These are phyloP conservation scores for Plenodomus tracheiphilus DNA, from an alignment of 2,329 filamentous ascomycete species.

Conservation along the genomic window DNA sequence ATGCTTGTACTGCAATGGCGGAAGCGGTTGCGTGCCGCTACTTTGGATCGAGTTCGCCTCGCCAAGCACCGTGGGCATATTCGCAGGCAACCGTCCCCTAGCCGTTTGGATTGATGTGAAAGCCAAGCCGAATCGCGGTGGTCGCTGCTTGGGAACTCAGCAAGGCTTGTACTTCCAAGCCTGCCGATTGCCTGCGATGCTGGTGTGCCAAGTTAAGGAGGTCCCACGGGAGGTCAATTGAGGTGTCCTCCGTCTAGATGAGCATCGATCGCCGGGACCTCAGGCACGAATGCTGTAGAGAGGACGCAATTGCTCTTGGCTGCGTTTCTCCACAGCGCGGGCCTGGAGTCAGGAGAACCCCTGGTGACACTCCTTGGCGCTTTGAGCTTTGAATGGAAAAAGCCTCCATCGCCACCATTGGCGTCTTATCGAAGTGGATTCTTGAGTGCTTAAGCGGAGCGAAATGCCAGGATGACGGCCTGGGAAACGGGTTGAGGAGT, in stretches of 20 bases:
- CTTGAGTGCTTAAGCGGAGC: conserved; percentile 23
- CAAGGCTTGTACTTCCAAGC: conserved; percentile 17
- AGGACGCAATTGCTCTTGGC: conserved; percentile 12
- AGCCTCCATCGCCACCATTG: conserved; percentile 36
- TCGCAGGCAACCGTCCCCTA: background rate
- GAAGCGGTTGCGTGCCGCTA: no score
- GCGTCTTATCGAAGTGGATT: conserved; percentile 29
- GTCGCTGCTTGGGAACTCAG: no score
- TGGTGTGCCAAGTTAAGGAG: conserved; percentile 14
- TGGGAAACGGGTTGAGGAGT: conserved; percentile 14
- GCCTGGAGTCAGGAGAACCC: conserved; percentile 16
- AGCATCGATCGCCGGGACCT: conserved; percentile 15
- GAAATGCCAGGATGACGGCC: conserved; percentile 9
- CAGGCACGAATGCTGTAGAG: conserved; percentile 8
- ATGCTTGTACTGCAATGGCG: no score
- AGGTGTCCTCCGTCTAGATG: conserved; percentile 14
- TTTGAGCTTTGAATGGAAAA: conserved; percentile 32
- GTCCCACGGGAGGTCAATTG: conserved; percentile 5
- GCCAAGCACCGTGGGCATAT: no score
- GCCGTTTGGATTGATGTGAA: background rate
- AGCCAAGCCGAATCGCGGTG: no score
- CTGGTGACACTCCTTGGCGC: conserved; percentile 21
- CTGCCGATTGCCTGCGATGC: conserved; percentile 12
- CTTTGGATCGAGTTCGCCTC: no score
- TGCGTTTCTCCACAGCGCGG: conserved; percentile 30